Conservation (phyloP, 257 asterid species). For the Solanum lycopersicoides region DNA sequence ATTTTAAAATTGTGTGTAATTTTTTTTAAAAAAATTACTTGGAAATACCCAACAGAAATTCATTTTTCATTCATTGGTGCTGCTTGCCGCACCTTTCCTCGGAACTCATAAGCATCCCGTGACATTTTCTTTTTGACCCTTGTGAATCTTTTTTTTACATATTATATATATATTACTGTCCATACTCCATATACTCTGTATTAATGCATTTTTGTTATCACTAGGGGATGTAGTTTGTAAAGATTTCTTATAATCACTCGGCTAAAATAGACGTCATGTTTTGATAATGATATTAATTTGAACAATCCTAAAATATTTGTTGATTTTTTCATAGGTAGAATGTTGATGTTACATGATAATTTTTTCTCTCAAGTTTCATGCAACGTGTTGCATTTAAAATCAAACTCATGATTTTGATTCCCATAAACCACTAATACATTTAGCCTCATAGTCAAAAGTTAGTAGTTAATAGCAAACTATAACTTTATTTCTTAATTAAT, state of each 20-base stretch:
- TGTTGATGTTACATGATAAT: too few species aligned
- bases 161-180: background rate
- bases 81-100: background rate
- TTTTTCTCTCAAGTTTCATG: background rate
- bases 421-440: too few species aligned
- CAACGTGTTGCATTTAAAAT: background rate
- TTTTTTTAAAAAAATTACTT: too few species aligned
- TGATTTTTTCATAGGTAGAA: too few species aligned
- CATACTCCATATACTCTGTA: background rate
- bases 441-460: too few species aligned
- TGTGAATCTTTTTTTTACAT: background rate
- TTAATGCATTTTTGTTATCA: background rate
- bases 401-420: background rate
- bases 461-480: too few species aligned
- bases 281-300: too few species aligned
- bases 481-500: too few species aligned
- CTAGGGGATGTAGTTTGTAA: background rate
- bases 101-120: background rate
- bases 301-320: accelerated
- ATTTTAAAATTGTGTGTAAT: too few species aligned
- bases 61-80: background rate
- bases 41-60: background rate
- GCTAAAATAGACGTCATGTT: background rate
- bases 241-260: background rate
- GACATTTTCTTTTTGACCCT: background rate